phyloP scores from a whole-genome alignment of 1,139 yeast species.

The Petasospora rhodanensis region DNA sequence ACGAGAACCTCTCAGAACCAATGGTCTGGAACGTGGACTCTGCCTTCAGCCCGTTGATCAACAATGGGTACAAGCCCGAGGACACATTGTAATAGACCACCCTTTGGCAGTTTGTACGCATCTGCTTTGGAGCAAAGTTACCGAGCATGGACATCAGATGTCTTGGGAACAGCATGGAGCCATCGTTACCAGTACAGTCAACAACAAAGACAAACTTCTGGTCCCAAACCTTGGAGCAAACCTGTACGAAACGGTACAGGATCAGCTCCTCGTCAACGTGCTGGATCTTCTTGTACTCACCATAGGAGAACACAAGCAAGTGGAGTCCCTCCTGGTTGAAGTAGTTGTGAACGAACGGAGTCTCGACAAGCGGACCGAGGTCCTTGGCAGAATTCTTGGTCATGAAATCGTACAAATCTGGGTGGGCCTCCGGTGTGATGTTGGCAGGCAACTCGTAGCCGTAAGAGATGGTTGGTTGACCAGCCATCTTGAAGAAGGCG shows the following conservation, averaged over 20 bases:
- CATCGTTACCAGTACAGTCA: constrained; percentile 64
- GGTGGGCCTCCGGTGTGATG: constrained; percentile 43
- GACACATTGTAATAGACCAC: constrained; percentile 63
- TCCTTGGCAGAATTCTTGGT: constrained; percentile 57
- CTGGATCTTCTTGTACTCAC: constrained; percentile 36
- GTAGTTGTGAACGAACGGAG: constrained; percentile 55
- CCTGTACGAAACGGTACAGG: constrained; percentile 60
- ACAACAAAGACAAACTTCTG: constrained; percentile 56
- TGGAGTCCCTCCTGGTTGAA: constrained; percentile 74
- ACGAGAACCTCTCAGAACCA: constrained; percentile 25
- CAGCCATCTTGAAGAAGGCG: constrained; percentile 29
- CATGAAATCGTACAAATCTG: constrained; percentile 69
- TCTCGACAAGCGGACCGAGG: constrained; percentile 39
- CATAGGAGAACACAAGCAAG: constrained; percentile 51
- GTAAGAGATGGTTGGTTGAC: constrained; percentile 40
- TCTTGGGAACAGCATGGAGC: constrained; percentile 31
- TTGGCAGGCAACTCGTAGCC: constrained; percentile 53
- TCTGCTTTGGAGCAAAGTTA: constrained; percentile 41
- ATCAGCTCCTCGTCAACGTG: constrained; percentile 50
- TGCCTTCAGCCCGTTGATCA: constrained; percentile 29
- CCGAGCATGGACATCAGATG: constrained; percentile 29
- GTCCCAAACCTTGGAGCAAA: constrained; percentile 72
- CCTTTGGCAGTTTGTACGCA: constrained; percentile 50
- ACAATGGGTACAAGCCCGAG: constrained; percentile 33
- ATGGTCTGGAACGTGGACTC: constrained; percentile 18